Percentiles rank a stretch among this genome's conserved stretches.
Evolutionary conservation across 371 early-diverging fungal genomes (phyloP).

Genomic region (Circinella umbellata): DNA sequence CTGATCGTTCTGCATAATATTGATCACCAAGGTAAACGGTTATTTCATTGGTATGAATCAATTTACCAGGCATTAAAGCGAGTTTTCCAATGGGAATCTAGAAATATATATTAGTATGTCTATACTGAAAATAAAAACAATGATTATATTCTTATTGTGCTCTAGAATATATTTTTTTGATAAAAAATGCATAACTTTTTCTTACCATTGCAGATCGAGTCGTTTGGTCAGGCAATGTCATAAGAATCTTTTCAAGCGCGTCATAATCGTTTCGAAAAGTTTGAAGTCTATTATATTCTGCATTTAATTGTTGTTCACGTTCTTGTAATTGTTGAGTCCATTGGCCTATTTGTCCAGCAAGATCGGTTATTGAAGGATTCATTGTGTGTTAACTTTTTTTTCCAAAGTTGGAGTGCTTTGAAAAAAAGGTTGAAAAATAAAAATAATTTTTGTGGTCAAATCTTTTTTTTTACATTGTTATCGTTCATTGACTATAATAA

Average conservation of each 20-base stretch:
- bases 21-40: constrained; percentile 86
- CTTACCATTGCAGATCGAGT: constrained; percentile 28
- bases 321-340: constrained; percentile 20
- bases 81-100: constrained; percentile 71
- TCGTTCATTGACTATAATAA: no score
- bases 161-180: no score
- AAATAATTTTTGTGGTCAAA: no score
- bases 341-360: constrained; percentile 14
- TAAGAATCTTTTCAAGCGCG: constrained; percentile 21
- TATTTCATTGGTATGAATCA: constrained; percentile 91
- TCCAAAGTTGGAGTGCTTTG: no score
- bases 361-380: neutral
- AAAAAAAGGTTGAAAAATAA: no score
- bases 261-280: constrained; percentile 24
- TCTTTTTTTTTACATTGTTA: no score
- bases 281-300: constrained; percentile 20
- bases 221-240: constrained; percentile 26
- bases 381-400: neutral
- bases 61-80: constrained; percentile 89
- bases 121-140: neutral
- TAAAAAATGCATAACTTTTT: neutral
- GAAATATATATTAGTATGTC: neutral
- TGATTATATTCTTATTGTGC: neutral
- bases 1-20: constrained; percentile 88
- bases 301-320: constrained; percentile 10